Evolutionary conservation across 179 eudicot species (phyloP), one percentile per base, ranked within the genome.

Genomic region (Nepenthes alata): DNA sequence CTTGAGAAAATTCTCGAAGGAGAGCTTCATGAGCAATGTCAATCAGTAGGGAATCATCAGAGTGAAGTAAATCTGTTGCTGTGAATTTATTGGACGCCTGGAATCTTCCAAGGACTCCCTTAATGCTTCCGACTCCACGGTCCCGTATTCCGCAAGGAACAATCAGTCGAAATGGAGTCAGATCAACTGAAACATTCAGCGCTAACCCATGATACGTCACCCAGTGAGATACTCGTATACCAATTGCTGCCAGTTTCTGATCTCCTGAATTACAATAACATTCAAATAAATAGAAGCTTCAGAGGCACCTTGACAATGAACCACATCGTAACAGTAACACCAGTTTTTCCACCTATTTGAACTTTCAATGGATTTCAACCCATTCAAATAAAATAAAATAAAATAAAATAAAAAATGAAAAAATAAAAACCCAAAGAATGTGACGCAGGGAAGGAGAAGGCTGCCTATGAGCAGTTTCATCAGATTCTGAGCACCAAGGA

Each of bases 171-270:
- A 87, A 90, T 38, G 96, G 96, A 51, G 77, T 53, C 37, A 94
- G 70, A 74, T 90, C 95, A 5, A 77, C 66, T 53, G 86, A 80
- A 63, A 94, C 89, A 72, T 94, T 90, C 67, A 94, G 67, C 47
- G 99, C 97, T 70, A 94, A 70, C 37, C 95, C 97, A 55, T 94
- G 97, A 81, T 80, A 94, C 2, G 96, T 54, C 71, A 94, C 69
- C 96, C 94, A 85, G 34, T 80, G 80, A 2, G 91, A 80, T 37
- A 77, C 97, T 52, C 82, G 75, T 67, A 94, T 81, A 9, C 97
- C 97, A 6, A 87, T 77, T 44, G 97, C 99, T 14, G 97, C 87
- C 72, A 87, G 47, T 73, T 90, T 94, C 65, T 75, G 65, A 62
- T 85, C 74, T 44, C 95, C 99, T 86, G 85, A 69, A 70, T 60